phyloP scores from a whole-genome alignment of 495 filamentous ascomycete species.

The Endocarpon pusillum region DNA sequence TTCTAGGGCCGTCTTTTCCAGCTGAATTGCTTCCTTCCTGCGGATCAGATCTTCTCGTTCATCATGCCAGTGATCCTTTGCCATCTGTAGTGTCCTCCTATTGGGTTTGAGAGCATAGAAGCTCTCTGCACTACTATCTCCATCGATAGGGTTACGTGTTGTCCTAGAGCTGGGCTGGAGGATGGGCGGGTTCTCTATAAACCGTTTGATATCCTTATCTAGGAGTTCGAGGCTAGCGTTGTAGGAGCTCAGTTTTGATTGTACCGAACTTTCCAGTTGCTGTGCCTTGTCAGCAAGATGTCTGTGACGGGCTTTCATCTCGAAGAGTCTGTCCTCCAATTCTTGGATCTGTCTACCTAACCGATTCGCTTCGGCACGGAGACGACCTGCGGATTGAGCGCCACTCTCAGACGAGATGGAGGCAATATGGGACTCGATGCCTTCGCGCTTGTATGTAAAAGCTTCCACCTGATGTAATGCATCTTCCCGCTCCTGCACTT shows the following conservation, averaged over 20 bases:
- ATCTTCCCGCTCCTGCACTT: slow-evolving; percentile 37
- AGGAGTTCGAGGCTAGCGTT: slow-evolving; percentile 35
- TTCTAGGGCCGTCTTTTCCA: slow-evolving; percentile 61
- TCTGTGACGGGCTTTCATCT: slow-evolving; percentile 45
- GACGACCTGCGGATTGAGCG: slow-evolving; percentile 18
- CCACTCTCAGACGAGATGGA: slow-evolving; percentile 22
- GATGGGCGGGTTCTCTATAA: slow-evolving; percentile 24
- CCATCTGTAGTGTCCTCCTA: slow-evolving; percentile 61
- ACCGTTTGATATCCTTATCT: slow-evolving; percentile 30
- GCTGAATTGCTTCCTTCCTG: slow-evolving; percentile 41
- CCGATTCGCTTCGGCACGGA: slow-evolving; percentile 32
- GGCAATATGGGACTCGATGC: slow-evolving; percentile 29
- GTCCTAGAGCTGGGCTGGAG: slow-evolving; percentile 29
- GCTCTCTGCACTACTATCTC: slow-evolving; percentile 8
- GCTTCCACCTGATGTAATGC: slow-evolving; percentile 42
- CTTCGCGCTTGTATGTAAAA: slow-evolving; percentile 34
- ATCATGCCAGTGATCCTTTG: slow-evolving; percentile 53
- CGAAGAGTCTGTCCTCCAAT: slow-evolving; percentile 46
- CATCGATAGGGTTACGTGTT: slow-evolving; percentile 33
- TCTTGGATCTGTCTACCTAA: slow-evolving; percentile 45
- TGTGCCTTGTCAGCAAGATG: slow-evolving; percentile 43
- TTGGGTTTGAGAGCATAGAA: slow-evolving; percentile 42
- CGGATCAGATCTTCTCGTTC: slow-evolving; percentile 41
- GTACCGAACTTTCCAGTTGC: slow-evolving; percentile 44
- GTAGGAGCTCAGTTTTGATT: slow-evolving; percentile 43